Percentiles rank a stretch among this genome's conserved stretches.
Evolutionary conservation across 2,329 filamentous ascomycete genomes (phyloP).

Genomic region (Fusarium sp.): DNA sequence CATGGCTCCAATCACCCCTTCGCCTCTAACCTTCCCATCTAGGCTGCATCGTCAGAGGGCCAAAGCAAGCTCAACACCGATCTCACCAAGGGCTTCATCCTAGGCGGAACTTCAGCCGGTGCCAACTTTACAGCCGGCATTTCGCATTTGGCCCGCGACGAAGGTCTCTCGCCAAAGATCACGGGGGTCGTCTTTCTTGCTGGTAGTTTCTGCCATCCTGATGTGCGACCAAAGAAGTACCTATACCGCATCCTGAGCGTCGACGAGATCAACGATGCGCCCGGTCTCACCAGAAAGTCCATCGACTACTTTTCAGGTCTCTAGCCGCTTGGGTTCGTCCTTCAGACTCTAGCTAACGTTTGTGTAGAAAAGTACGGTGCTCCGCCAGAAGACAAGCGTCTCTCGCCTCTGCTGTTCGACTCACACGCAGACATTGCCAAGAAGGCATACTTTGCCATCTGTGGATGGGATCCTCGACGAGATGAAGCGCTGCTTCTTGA

Average conservation of each 20-base stretch:
- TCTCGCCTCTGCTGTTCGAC: slow-evolving; percentile 52
- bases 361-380: slow-evolving; percentile 39
- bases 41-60: slow-evolving; percentile 38
- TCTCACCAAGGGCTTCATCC: slow-evolving; percentile 58
- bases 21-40: neutral
- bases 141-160: slow-evolving; percentile 53
- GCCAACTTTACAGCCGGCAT: slow-evolving; percentile 63
- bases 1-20: neutral
- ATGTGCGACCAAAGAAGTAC: slow-evolving; percentile 54
- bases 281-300: slow-evolving; percentile 50
- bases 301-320: slow-evolving; percentile 50
- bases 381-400: slow-evolving; percentile 50
- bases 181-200: slow-evolving; percentile 61
- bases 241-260: slow-evolving; percentile 48
- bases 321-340: too few relatives aligned
- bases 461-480: slow-evolving; percentile 59
- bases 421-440: slow-evolving; percentile 46
- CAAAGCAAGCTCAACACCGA: slow-evolving; percentile 52
- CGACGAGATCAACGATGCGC: slow-evolving; percentile 51
- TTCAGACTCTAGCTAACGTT: neutral
- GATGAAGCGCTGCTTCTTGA: slow-evolving; percentile 63
- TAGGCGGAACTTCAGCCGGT: slow-evolving; percentile 63
- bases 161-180: slow-evolving; percentile 53
- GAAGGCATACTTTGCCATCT: slow-evolving; percentile 59
- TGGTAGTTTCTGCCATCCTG: slow-evolving; percentile 55